Conservation (phyloP, 768 basidiomycete genomes). For the Hypholoma fasciculare region DNA sequence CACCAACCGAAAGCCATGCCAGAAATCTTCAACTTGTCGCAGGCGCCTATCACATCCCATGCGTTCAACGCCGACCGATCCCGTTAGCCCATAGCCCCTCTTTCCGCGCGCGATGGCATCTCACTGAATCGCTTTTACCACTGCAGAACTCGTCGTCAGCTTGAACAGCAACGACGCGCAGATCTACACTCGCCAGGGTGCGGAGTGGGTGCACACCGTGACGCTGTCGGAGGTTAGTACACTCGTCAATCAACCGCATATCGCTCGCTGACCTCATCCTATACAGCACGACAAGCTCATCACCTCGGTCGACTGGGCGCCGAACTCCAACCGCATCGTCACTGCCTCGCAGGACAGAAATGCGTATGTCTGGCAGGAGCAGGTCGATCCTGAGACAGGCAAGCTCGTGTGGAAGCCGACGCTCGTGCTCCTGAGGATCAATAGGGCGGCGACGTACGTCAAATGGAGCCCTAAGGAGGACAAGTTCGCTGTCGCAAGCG, state of each 20-base stretch:
- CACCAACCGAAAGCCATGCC: slow-evolving; percentile 42
- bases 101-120: not conserved
- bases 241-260: not conserved
- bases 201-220: slow-evolving; percentile 70
- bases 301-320: slow-evolving; percentile 99
- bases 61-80: slow-evolving; percentile 87
- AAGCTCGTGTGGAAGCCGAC: slow-evolving; percentile 89
- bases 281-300: slow-evolving; percentile 97
- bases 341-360: slow-evolving; percentile 99
- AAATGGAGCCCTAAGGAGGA: slow-evolving; percentile 97
- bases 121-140: not conserved
- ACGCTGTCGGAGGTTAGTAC: slow-evolving; percentile 79
- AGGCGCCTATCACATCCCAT: slow-evolving; percentile 85
- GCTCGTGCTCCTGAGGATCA: slow-evolving; percentile 92
- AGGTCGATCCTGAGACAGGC: slow-evolving; percentile 71
- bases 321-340: slow-evolving; percentile 94
- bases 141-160: slow-evolving; percentile 84
- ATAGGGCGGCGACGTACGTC: slow-evolving; percentile 93
- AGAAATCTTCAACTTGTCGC: slow-evolving; percentile 76
- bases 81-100: slow-evolving; percentile 54
- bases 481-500: slow-evolving; percentile 98
- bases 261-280: not conserved
- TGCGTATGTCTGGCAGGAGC: slow-evolving; percentile 96
- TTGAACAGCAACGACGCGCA: slow-evolving; percentile 88
- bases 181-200: slow-evolving; percentile 69